Base-by-base conservation (phyloP, 2,329 filamentous ascomycete genomes). In the Rachicladosporium sp. region DNA sequence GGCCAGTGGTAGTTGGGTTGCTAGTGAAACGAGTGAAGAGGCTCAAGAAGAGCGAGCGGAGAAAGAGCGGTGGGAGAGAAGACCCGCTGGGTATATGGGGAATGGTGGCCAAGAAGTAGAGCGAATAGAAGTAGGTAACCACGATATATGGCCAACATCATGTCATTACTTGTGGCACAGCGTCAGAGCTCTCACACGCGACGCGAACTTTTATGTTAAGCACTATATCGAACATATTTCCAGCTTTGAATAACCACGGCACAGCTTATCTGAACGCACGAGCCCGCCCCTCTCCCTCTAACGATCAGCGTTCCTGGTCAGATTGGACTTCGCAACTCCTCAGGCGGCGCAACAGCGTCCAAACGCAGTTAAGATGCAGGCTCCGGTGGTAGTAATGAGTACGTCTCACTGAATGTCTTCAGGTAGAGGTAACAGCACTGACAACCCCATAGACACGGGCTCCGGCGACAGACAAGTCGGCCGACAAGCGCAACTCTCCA, bases 401-500 rank as follows among this genome's bases (percentile, higher is more conserved):
- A 56, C 39, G 59, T 49, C 10, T 33, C 15, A 19, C 15, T 41
- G 36, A 19, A 19, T 19, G 15, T 19, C 15, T 19, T 19, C 15
- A 19, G 15, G 15, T 19, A 19, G 15, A 19, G 15, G 15, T 19
- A 35, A 42, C 29, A 33, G 23, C 12, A 11, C 33, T 36, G 23
- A 12, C 9, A 30, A 38, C 9, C 10, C 15, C 19, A 35, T 39
- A 93, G 86, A 93, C 73, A 93, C 87, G 73, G 74, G 80, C 62
- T 74, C 71, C 60, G 87, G 86, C 72, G 88, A 96, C 65, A 81
- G 91, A 64, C 88, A 96, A 69, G 88, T 86, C 50, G 91, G 91
- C 57, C 81, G 91, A 63, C 93, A 93, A 73, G 91, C 91, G 54
- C 91, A 98, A 66, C 66, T 96, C 57, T 98, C 91, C 49, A 98